A percentile compares a stretch with the other conserved stretches of the same genome.
phyloP scores from a whole-genome alignment of 2,329 filamentous ascomycete species.

The Tolypocladium guangdongense region DNA sequence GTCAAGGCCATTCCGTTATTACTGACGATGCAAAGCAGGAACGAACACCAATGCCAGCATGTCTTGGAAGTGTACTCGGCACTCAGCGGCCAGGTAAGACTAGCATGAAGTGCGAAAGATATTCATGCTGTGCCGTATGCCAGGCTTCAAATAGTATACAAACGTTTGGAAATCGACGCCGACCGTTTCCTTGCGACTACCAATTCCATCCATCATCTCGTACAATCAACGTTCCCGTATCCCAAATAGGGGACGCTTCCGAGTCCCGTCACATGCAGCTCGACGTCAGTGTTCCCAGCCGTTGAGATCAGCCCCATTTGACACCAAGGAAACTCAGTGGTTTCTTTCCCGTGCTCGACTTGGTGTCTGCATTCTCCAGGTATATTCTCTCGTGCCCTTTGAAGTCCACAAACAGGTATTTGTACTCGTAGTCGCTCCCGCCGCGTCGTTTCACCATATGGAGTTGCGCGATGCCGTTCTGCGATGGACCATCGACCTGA shows the following conservation, averaged over 20 bases:
- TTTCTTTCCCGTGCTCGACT: constrained; percentile 24
- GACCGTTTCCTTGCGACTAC: not conserved
- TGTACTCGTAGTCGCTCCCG: constrained; percentile 62
- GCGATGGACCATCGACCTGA: constrained; percentile 65
- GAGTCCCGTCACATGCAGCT: not conserved
- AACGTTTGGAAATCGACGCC: not conserved
- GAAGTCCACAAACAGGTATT: constrained; percentile 70
- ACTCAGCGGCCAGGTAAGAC: not conserved
- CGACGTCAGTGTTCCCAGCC: not conserved
- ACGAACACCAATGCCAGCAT: not conserved
- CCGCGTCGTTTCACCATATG: constrained; percentile 64
- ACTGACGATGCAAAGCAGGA: not conserved
- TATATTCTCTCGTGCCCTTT: constrained; percentile 57
- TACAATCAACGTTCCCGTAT: not conserved
- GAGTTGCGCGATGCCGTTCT: constrained; percentile 61
- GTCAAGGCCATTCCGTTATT: too few relatives aligned
- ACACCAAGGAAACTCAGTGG: constrained; percentile 50
- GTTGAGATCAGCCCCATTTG: constrained; percentile 32
- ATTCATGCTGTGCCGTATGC: not conserved
- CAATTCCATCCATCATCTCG: not conserved
- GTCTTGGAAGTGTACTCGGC: not conserved
- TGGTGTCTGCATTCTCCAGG: constrained; percentile 47
- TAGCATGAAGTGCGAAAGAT: not conserved
- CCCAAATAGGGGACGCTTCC: not conserved
- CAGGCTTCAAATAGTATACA: not conserved